A percentile compares a stretch with the other conserved stretches of the same genome.
Conservation (phyloP, 2,329 filamentous ascomycete genomes). For the Exophiala spinifera region DNA sequence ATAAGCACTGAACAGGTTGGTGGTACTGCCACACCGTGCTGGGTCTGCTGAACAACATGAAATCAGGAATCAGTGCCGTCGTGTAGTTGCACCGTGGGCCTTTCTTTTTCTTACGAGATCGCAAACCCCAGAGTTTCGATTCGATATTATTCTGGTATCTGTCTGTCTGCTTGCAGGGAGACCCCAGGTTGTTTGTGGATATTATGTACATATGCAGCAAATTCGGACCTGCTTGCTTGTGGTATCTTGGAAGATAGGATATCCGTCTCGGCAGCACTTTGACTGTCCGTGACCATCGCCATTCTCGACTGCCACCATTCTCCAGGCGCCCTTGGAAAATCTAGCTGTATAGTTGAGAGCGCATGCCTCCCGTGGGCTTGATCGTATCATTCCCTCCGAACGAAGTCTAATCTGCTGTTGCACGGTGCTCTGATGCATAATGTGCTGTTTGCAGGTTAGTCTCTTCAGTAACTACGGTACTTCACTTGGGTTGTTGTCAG, state of each 20-base stretch:
- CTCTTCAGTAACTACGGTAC: conserved; percentile 14
- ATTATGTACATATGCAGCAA: not conserved
- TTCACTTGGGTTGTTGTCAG: conserved; percentile 15
- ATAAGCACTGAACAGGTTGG: too few species aligned
- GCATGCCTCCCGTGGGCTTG: not conserved
- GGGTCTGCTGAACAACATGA: not conserved
- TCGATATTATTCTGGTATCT: conserved; percentile 3
- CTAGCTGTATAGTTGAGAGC: too few species aligned
- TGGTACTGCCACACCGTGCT: too few species aligned
- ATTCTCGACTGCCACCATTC: not conserved
- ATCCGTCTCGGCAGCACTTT: too few species aligned
- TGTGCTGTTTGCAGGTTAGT: conserved; percentile 23
- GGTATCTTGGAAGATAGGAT: not conserved
- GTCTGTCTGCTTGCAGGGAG: conserved; percentile 7
- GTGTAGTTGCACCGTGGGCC: not conserved
- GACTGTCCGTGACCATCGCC: not conserved
- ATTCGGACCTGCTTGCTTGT: not conserved
- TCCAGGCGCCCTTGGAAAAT: not conserved
- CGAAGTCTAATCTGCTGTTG: conserved; percentile 10
- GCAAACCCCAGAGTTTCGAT: conserved; percentile 13
- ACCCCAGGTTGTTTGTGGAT: not conserved
- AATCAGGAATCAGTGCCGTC: too few species aligned
- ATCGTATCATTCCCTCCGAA: conserved; percentile 4
- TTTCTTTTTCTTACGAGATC: conserved; percentile 4
- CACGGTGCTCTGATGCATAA: conserved; percentile 26